Conservation (phyloP, 371 early-diverging fungal species). For the Mortierella sp. region DNA sequence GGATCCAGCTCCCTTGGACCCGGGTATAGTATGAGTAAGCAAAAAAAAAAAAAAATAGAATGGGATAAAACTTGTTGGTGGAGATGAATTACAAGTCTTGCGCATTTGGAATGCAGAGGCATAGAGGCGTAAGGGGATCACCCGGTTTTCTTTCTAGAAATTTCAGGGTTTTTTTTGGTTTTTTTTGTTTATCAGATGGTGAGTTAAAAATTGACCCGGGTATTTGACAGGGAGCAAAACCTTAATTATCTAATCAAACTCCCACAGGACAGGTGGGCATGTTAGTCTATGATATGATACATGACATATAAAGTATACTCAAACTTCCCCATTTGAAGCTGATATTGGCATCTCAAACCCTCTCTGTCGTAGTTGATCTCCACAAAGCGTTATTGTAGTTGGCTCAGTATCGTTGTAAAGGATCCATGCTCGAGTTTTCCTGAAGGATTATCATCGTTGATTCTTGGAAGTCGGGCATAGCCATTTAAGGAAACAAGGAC, state of each 20-base stretch:
- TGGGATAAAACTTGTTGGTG: neutral
- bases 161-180: too few relatives aligned
- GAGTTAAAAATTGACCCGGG: neutral
- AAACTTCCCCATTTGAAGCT: neutral
- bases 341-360: too few relatives aligned
- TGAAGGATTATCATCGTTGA: too few relatives aligned
- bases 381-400: too few relatives aligned
- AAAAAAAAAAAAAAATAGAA: neutral
- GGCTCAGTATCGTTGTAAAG: too few relatives aligned
- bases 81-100: neutral
- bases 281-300: neutral
- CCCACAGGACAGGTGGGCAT: neutral
- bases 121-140: neutral
- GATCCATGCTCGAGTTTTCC: too few relatives aligned
- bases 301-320: neutral
- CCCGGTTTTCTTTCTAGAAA: neutral
- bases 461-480: neutral
- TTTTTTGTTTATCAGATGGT: slow-evolving; percentile 1
- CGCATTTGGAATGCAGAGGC: neutral
- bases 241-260: neutral
- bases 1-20: neutral
- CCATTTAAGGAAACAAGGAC: neutral
- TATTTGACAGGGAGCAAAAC: neutral
- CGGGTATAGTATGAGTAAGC: slow-evolving; percentile 6
- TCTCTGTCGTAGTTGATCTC: too few relatives aligned